phyloP scores from a whole-genome alignment of 768 basidiomycete genomes.

The Lactifluus rugatus region DNA sequence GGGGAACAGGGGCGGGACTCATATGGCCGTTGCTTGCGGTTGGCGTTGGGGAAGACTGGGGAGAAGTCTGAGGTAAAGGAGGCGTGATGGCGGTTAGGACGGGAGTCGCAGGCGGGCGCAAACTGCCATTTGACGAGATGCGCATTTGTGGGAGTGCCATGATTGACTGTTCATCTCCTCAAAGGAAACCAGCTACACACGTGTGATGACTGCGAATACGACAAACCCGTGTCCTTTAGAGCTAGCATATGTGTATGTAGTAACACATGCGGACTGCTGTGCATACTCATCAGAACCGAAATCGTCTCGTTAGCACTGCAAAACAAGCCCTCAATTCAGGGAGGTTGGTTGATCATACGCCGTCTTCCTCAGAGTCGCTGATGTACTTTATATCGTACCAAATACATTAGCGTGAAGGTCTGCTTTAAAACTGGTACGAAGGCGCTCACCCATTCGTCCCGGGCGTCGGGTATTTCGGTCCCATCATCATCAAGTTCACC shows the following conservation, averaged over 20 bases:
- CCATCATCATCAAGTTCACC: slow-evolving; percentile 6
- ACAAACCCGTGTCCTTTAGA: background rate
- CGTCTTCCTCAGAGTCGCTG: background rate
- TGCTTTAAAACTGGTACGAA: background rate
- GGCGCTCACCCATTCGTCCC: slow-evolving; percentile 7
- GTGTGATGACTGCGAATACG: background rate
- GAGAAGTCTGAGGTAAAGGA: slow-evolving; percentile 24
- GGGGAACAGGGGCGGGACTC: slow-evolving; percentile 1
- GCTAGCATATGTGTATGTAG: background rate
- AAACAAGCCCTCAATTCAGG: background rate
- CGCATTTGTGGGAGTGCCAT: slow-evolving; percentile 55
- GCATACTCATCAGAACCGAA: background rate
- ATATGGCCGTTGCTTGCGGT: slow-evolving; percentile 10
- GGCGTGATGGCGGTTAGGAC: slow-evolving; percentile 27
- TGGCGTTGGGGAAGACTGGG: slow-evolving; percentile 16
- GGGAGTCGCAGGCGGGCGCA: slow-evolving; percentile 39
- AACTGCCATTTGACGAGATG: slow-evolving; percentile 49
- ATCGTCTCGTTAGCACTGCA: background rate
- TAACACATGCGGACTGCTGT: background rate
- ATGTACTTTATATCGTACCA: background rate
- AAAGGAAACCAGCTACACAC: background rate
- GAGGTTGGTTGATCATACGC: background rate
- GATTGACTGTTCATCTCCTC: background rate
- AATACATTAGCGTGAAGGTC: background rate
- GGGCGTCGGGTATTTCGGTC: background rate